A percentile compares a stretch with the other conserved stretches of the same genome.
phyloP scores from a whole-genome alignment of 441 rosid genomes.

The Eutrema salsugineum region DNA sequence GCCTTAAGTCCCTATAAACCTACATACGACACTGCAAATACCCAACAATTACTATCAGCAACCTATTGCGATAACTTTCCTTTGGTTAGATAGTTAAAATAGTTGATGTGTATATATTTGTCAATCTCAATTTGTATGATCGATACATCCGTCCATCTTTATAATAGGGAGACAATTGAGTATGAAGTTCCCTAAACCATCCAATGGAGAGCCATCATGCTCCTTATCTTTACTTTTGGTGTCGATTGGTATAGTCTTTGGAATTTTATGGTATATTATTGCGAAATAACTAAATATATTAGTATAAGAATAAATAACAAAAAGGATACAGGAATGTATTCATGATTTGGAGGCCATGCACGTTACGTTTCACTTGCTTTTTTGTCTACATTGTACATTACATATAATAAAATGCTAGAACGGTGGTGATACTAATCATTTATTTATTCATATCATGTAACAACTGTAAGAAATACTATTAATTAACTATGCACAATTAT shows the following conservation, averaged over 20 bases:
- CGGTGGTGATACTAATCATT: constrained; percentile 12
- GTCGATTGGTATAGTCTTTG: constrained; percentile 17
- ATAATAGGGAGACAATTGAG: constrained; percentile 13
- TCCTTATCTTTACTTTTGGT: constrained; percentile 20
- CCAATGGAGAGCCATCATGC: constrained; percentile 28
- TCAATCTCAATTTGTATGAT: constrained; percentile 2
- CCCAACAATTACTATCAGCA: background rate
- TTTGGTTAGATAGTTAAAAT: background rate
- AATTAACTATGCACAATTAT: too few species aligned
- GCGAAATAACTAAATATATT: background rate
- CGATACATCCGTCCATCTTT: background rate
- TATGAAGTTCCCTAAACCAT: constrained; percentile 14
- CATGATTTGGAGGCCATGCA: constrained; percentile 33
- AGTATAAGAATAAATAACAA: background rate
- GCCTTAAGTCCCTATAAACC: too few species aligned
- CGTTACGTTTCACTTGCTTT: constrained; percentile 32
- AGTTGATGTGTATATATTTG: background rate
- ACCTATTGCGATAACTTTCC: background rate
- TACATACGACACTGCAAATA: too few species aligned
- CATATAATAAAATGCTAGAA: constrained; percentile 18
- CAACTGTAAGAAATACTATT: background rate
- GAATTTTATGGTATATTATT: constrained; percentile 12
- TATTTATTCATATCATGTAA: constrained; percentile 5
- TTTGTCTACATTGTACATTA: constrained; percentile 33
- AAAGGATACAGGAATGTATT: background rate